phyloP scores from a whole-genome alignment of 345 rosid genomes.

The Syzygium jambos region DNA sequence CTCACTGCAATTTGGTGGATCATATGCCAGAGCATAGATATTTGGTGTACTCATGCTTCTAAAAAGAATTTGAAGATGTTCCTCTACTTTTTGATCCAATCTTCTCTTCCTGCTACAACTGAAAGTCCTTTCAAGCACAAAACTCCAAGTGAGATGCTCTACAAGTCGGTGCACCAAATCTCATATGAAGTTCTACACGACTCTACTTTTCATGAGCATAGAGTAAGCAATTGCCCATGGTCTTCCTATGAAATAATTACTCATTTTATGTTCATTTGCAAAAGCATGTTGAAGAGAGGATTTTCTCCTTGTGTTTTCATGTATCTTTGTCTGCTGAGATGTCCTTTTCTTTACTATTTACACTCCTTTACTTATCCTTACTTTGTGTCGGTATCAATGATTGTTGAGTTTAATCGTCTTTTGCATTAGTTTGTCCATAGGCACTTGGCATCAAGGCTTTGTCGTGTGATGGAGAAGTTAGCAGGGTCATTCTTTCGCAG shows the following conservation, averaged over 20 bases:
- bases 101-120: constrained; percentile 32
- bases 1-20: constrained; percentile 69
- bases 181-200: constrained; percentile 55
- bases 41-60: constrained; percentile 65
- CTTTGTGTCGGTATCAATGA: not conserved
- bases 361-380: not conserved
- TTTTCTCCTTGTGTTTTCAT: not conserved
- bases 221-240: constrained; percentile 31
- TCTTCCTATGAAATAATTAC: not conserved
- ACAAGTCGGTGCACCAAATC: constrained; percentile 35
- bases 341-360: not conserved
- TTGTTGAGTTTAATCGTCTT: not conserved
- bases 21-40: constrained; percentile 65
- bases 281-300: not conserved
- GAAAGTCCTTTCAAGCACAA: constrained; percentile 10
- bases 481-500: constrained; percentile 18
- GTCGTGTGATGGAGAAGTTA: constrained; percentile 41
- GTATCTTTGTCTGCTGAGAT: not conserved
- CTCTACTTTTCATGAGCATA: constrained; percentile 57
- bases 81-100: constrained; percentile 39
- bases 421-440: constrained; percentile 73
- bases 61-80: constrained; percentile 56
- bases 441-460: constrained; percentile 58
- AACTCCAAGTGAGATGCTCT: constrained; percentile 21
- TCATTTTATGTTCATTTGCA: not conserved